A percentile compares a stretch with the other conserved stretches of the same genome.
phyloP scores from a whole-genome alignment of 2,329 filamentous ascomycete genomes.

The Aspergillus sp. region DNA sequence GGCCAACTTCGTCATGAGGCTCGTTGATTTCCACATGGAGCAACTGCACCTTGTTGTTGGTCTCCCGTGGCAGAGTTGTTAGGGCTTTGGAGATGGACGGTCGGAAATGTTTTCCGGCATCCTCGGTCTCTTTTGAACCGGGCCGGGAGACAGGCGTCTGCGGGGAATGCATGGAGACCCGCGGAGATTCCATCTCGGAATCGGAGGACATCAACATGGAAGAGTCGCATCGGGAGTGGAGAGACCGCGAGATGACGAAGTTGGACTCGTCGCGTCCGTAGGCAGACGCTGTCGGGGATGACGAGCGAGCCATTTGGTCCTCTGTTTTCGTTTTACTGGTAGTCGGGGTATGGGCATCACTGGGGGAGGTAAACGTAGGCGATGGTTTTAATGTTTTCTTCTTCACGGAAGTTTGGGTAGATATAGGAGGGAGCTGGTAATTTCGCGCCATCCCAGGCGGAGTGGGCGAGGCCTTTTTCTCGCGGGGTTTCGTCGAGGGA shows the following conservation, averaged over 20 bases:
- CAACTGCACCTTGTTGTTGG: slow-evolving; percentile 33
- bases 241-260: slow-evolving; percentile 20
- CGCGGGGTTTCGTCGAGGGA: slow-evolving; percentile 18
- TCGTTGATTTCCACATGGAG: slow-evolving; percentile 40
- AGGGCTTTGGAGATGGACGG: slow-evolving; percentile 33
- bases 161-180: slow-evolving; percentile 31
- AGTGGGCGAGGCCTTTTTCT: neutral
- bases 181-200: slow-evolving; percentile 27
- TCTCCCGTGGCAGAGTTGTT: slow-evolving; percentile 31
- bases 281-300: slow-evolving; percentile 16
- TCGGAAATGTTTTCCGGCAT: slow-evolving; percentile 30
- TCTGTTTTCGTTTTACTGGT: neutral
- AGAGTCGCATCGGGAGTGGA: slow-evolving; percentile 33
- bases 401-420: slow-evolving; percentile 6
- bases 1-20: slow-evolving; percentile 26
- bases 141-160: slow-evolving; percentile 38
- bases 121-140: slow-evolving; percentile 35
- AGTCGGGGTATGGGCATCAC: slow-evolving; percentile 4
- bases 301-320: neutral
- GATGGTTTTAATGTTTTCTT: slow-evolving; percentile 7
- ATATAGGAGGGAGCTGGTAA: slow-evolving; percentile 14
- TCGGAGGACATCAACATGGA: slow-evolving; percentile 29
- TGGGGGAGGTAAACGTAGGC: slow-evolving; percentile 3
- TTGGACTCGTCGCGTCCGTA: slow-evolving; percentile 22
- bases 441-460: neutral